These are phyloP conservation scores for Claviceps africana DNA, from an alignment of 2,329 filamentous ascomycete genomes.

Conservation along the genomic window DNA sequence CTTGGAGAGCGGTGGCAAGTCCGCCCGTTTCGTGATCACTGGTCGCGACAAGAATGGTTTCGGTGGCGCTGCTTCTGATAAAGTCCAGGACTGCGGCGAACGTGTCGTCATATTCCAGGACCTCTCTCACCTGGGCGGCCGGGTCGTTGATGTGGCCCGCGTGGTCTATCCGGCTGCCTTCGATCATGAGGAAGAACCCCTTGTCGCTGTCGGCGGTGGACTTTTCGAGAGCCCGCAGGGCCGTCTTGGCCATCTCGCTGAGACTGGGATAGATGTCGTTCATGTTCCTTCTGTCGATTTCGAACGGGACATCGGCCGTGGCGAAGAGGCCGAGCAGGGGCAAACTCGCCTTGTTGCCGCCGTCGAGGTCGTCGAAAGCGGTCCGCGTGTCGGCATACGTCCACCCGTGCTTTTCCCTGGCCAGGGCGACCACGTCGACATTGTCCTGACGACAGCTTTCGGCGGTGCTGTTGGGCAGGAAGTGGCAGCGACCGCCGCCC, in stretches of 20 bases:
- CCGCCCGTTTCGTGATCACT: constrained; percentile 96
- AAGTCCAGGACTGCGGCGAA: constrained; percentile 78
- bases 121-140: constrained; percentile 75
- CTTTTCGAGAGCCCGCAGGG: constrained; percentile 62
- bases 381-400: constrained; percentile 58
- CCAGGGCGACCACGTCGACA: constrained; percentile 59
- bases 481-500: constrained; percentile 86
- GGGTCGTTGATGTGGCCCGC: constrained; percentile 79
- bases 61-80: constrained; percentile 55
- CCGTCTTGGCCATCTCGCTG: constrained; percentile 79
- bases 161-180: constrained; percentile 91
- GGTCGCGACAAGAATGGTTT: constrained; percentile 74
- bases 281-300: constrained; percentile 74
- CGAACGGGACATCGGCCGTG: constrained; percentile 70
- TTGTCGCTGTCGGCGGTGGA: constrained; percentile 75
- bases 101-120: constrained; percentile 84
- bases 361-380: constrained; percentile 61
- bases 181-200: constrained; percentile 98
- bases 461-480: constrained; percentile 65
- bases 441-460: constrained; percentile 74
- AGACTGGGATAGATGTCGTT: constrained; percentile 74
- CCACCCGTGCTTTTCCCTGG: constrained; percentile 64
- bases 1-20: constrained; percentile 61
- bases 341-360: constrained; percentile 54
- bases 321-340: constrained; percentile 83